Evolutionary conservation across 805 yeast species (phyloP).

Genomic region (Kodamaea restingae): DNA sequence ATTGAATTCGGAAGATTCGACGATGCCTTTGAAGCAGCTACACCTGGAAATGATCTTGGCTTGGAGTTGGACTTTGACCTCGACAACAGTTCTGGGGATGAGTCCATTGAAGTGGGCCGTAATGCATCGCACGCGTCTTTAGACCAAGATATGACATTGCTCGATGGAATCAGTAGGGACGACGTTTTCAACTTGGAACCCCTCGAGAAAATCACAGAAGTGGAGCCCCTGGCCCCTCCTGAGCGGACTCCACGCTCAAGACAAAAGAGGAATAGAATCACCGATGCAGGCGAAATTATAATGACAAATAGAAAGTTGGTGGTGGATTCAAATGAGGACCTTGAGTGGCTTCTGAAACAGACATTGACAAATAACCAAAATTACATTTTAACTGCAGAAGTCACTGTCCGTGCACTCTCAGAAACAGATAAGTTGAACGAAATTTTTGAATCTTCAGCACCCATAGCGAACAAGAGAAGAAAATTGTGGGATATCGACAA

Average conservation of each 20-base stretch:
- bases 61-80: constrained; percentile 44
- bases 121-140: constrained; percentile 22
- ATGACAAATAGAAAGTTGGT: constrained; percentile 45
- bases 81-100: constrained; percentile 33
- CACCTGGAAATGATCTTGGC: constrained; percentile 16
- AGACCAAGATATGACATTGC: constrained; percentile 23
- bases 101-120: constrained; percentile 57
- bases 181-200: constrained; percentile 20
- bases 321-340: constrained; percentile 43
- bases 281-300: constrained; percentile 42
- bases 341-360: constrained; percentile 40
- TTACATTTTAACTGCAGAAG: constrained; percentile 12
- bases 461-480: constrained; percentile 27
- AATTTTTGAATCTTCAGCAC: constrained; percentile 32
- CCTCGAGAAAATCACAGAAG: constrained; percentile 7
- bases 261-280: constrained; percentile 28
- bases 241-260: constrained; percentile 27
- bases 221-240: constrained; percentile 1
- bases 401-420: constrained; percentile 14
- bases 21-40: constrained; percentile 25
- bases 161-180: constrained; percentile 15
- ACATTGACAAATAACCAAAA: constrained; percentile 31
- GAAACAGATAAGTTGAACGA: constrained; percentile 31
- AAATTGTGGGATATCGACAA: constrained; percentile 28
- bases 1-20: constrained; percentile 63